A percentile compares a stretch with the other conserved stretches of the same genome.
Conservation (phyloP, 371 early-diverging fungal species). For the Basidiobolus meristosporus region DNA sequence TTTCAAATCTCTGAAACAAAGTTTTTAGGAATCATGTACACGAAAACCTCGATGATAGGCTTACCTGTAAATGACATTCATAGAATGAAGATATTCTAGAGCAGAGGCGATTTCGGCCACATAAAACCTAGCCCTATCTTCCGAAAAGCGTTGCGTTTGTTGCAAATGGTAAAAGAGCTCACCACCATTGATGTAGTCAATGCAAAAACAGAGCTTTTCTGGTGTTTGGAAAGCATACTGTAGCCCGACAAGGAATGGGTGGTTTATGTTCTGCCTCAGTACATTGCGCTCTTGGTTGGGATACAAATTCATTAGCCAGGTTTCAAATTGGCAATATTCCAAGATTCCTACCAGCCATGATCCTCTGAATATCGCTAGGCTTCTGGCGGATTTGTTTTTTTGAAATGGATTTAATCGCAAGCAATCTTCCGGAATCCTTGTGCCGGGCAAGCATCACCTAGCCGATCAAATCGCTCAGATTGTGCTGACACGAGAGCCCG, state of each 20-base stretch:
- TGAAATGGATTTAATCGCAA: constrained; percentile 69
- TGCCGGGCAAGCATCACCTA: constrained; percentile 59
- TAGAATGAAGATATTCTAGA: constrained; percentile 40
- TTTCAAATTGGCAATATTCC: too few relatives aligned
- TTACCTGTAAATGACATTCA: constrained; percentile 35
- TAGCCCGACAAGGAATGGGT: constrained; percentile 42
- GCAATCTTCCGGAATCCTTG: constrained; percentile 46
- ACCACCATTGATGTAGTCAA: constrained; percentile 59
- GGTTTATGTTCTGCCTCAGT: constrained; percentile 28
- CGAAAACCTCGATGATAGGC: too few relatives aligned
- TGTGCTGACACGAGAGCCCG: too few relatives aligned
- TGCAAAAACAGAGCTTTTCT: constrained; percentile 38
- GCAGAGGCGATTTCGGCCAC: constrained; percentile 41
- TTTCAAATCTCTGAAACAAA: constrained; percentile 40
- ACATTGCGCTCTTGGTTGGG: constrained; percentile 71
- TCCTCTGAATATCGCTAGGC: constrained; percentile 38
- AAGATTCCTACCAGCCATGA: too few relatives aligned
- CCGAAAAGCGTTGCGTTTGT: constrained; percentile 24
- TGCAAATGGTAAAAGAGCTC: constrained; percentile 51
- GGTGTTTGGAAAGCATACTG: constrained; percentile 41
- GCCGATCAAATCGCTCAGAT: too few relatives aligned
- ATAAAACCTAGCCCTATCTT: constrained; percentile 34
- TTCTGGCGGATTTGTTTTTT: constrained; percentile 46
- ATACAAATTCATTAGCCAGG: too few relatives aligned
- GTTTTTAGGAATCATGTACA: too few relatives aligned